Evolutionary conservation across 129 eudicot species (phyloP).

Genomic region (Helianthus annuus): DNA sequence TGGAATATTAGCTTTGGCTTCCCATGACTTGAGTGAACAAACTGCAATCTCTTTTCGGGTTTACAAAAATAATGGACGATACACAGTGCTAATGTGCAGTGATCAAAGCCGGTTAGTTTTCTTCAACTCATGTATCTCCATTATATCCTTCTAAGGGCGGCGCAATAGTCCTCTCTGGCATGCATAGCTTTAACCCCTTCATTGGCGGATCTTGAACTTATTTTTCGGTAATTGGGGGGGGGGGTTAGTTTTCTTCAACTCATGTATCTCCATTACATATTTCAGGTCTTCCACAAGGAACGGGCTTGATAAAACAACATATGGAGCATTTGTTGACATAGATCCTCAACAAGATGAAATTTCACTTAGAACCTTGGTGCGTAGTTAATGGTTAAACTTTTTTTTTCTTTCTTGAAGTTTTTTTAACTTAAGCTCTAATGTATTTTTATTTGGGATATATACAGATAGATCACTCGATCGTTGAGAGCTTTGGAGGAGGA

Average conservation of each 20-base stretch:
- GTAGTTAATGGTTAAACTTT: background rate
- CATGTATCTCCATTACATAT: no score
- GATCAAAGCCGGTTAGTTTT: slow-evolving; percentile 75
- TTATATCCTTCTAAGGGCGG: background rate
- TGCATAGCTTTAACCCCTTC: no score
- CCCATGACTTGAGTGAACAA: slow-evolving; percentile 58
- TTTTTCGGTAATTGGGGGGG: no score
- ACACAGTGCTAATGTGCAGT: slow-evolving; percentile 72
- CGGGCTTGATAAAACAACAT: slow-evolving; percentile 34
- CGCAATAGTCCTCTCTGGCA: background rate
- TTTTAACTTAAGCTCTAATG: background rate
- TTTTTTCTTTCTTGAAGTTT: background rate
- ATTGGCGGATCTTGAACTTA: no score
- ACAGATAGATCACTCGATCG: slow-evolving; percentile 75
- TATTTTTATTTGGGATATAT: background rate
- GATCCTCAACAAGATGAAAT: slow-evolving; percentile 51
- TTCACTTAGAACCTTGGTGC: slow-evolving; percentile 60
- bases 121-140: background rate
- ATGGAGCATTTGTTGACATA: slow-evolving; percentile 55
- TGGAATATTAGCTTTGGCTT: slow-evolving; percentile 74
- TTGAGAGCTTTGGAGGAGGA: slow-evolving; percentile 71
- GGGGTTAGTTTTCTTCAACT: no score
- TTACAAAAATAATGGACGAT: slow-evolving; percentile 34
- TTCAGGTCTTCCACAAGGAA: slow-evolving; percentile 49
- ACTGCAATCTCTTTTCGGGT: slow-evolving; percentile 72